Evolutionary conservation across 345 rosid species (phyloP), one percentile per base, ranked within the genome.

Genomic region (Microthlaspi erraticum): DNA sequence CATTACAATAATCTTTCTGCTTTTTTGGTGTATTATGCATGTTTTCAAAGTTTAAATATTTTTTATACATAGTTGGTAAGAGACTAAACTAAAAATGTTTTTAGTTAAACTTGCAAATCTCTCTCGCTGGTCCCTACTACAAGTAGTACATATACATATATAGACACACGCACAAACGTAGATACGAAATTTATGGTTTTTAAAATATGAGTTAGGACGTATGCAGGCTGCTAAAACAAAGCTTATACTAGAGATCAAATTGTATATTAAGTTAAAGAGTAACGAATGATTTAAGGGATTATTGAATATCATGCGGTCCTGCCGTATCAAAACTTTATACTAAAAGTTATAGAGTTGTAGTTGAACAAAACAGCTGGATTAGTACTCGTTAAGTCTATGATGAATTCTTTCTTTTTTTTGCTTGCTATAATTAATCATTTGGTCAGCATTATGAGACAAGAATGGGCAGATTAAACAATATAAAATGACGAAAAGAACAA

Each of bases 291-390:
- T 14, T 14, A 20, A 2, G 0, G 7, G 45, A 44, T 68, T 36
- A n/a, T 23, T 19, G 32, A 19, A 7, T 2, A 56, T 44, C 7
- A 70, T 34, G 42, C 8, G 29, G 23, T 44, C 23, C 4, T 32
- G 4, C 10, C 33, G 42, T 33, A 52, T 33, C 60, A 55, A 34
- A 36, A 64, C 16, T 37, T 48, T 43, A 43, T 14, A 9, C 36
- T 29, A 55, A 49, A 57, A 66, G 29, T 66, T 41, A 11, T 58
- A 59, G 43, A 66, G 67, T 26, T 57, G 66, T 37, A 58, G 38
- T 41, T 14, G 78, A 74, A 58, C 31, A 14, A 58, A 48, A 58
- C 72, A 66, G 66, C 60, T 74, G 41, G 62, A 66, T 54, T 50
- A 13, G n/a, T 4, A 31, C 11, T 61, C 31, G 51, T 26, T 26